Base-by-base conservation (phyloP, 306 rosid genomes). In the Begonia masoniana region DNA sequence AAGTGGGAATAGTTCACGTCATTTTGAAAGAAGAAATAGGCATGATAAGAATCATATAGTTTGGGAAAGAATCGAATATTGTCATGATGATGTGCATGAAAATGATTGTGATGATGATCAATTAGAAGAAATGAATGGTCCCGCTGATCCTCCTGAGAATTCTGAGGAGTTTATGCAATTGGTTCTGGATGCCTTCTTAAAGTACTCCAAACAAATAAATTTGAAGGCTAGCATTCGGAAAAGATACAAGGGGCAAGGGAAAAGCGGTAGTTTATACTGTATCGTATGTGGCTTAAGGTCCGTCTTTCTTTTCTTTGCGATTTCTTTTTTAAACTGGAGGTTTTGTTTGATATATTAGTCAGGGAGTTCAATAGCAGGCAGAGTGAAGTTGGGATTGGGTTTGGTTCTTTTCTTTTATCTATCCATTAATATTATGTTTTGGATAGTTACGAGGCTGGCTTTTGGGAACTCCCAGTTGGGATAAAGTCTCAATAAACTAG, bases 271-370 rank as follows among this genome's bases (percentile, higher is more conserved):
- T 78, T 83, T 89, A 79, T 89, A 72, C 80, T 89, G 97, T 87
- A 69, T 85, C 63, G 91, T 76, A 39, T 89, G 97, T 64, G 88
- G 97, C 79, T 72, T 64, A 83, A 89, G 97, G 97, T 89, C 68
- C 72, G 94, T 82, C 74, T 78, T 76, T 79, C 80, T 76, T 79
- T 78, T 74, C 65, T 68, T 71, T 68, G 24, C 74, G 67, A 76
- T 67, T 71, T 61, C 62, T 59, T 72, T 74, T 57, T 55, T 57
- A 65, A 51, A 46, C 47, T 71, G 74, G 85, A 72, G 76, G 65
- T 52, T 56, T 60, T 72, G 57, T 68, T 65, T 63, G 63, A 58
- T 66, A 17, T 59, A 62, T 78, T 71, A 74, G 64, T 69, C 72
- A 62, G 52, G 74, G 75, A 67, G 55, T 69, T 58, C 56, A 41